Conservation (phyloP, 768 basidiomycete species). For the Butyriboletus loyo region DNA sequence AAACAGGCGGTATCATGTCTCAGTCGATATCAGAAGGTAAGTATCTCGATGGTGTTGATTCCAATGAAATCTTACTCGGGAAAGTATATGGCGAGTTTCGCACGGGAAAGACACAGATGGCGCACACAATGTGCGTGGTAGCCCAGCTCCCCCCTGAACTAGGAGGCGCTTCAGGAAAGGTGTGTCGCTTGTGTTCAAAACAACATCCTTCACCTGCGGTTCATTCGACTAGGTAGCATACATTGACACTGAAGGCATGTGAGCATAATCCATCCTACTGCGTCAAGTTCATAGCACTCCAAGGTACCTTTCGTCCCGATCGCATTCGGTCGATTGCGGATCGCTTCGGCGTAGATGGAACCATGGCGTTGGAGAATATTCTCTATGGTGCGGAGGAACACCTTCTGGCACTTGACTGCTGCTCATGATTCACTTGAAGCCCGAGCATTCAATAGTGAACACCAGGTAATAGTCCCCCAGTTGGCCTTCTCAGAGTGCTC, state of each 20-base stretch:
- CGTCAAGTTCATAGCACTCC: slow-evolving; percentile 20
- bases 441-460: slow-evolving; percentile 89
- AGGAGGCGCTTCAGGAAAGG: slow-evolving; percentile 90
- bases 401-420: background rate
- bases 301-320: slow-evolving; percentile 94
- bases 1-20: slow-evolving; percentile 79
- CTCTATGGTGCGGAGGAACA: slow-evolving; percentile 62
- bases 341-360: slow-evolving; percentile 89
- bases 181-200: slow-evolving; percentile 23
- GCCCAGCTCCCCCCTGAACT: slow-evolving; percentile 86
- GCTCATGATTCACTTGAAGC: slow-evolving; percentile 43
- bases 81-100: slow-evolving; percentile 94
- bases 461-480: slow-evolving; percentile 54
- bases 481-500: background rate
- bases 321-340: slow-evolving; percentile 89
- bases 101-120: slow-evolving; percentile 94
- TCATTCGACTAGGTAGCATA: slow-evolving; percentile 66
- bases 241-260: slow-evolving; percentile 79
- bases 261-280: background rate
- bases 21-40: slow-evolving; percentile 91
- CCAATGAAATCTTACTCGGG: background rate
- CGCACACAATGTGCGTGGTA: slow-evolving; percentile 92
- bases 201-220: background rate
- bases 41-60: background rate
- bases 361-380: slow-evolving; percentile 84